Base-by-base conservation (phyloP, 2,329 filamentous ascomycete species). In the Pseudocercospora cruenta region DNA sequence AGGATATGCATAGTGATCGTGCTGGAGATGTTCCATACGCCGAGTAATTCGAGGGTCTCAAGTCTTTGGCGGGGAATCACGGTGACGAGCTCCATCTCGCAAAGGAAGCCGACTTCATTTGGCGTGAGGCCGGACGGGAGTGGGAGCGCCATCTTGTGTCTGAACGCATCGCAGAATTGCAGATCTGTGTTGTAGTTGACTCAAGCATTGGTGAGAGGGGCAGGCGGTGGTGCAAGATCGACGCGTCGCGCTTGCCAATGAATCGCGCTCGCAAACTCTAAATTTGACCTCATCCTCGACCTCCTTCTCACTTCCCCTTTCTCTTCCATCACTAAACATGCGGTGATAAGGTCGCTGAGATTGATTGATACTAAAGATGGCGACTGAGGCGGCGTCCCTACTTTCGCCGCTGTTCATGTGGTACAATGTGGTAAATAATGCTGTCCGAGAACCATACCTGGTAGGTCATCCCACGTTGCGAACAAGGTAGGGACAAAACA, bases 51-150 rank as follows among this genome's bases (percentile, higher is more conserved):
- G 69, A 99, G 91, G 72, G 88, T 88, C 71, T 97, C 93, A 61
- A 99, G 88, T 70, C 91, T 88, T 79, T 98, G 94, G 62, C 95
- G 91, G 39, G 95, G 95, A 58, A 98, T 88, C 22, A 99, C 87
- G 0, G 94, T 97, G 63, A 99, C 91, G 74, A 93, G 87, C 82
- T 98, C 94, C 93, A 97, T 98, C 82, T 99, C 95, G 80, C 94
- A 97, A 28, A 98, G 83, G 76, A 98, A 99, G 59, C 93, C 91
- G 54, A 96, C 91, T 82, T 99, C 95, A 70, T 91, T 85, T 66
- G 95, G 93, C 73, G 91, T 90, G 53, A 97, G 86, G 79, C 90
- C 87, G 69, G 85, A 82, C 45, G 86, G 85, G 49, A 89, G 82
- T 69, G 86, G 86, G 71, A 88, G 84, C 60, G 87, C 87, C 87